Base-by-base conservation (phyloP, 2,329 filamentous ascomycete species). In the Apiospora koreana region DNA sequence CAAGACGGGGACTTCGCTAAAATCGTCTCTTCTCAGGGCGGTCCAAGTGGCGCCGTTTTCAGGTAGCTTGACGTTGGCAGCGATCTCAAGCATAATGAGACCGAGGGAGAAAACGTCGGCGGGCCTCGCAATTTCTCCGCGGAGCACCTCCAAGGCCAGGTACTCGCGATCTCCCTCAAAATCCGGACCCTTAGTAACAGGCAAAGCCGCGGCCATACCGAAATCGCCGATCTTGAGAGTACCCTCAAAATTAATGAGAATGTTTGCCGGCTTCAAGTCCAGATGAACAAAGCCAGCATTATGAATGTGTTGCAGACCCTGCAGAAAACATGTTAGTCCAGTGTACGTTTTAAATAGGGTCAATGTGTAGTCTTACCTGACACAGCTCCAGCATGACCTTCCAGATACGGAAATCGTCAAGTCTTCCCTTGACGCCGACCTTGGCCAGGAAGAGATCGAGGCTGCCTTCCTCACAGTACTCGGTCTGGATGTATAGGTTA, bases 371-470 rank as follows among this genome's bases (percentile, higher is more conserved):
- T 85, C 92, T 83, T 88, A 96, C 94, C 85, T 92, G 84, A 76
- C 91, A 88, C 71, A 97, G 82, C 80, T 99, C 96, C 54, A 97
- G 88, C 76, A 98, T 84, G 70, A 98, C 95, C 84, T 99, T 99
- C 94, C 96, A 99, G 80, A 98, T 98, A 72, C 96, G 90, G 83
- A 99, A 99, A 80, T 98, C 96, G 81, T 99, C 96, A 74, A 99
- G 83, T 75, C 95, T 89, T 65, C 94, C 95, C 79, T 93, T 94
- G 72, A 92, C 87, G 31, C 96, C 96, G 71, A 94, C 90, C 70
- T 92, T 89, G n/a, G 89, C 88, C 41, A 99, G 86, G 79, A 98
- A 99, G 21, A 90, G 87, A 79, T 97, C 93, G 58, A 99, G 84
- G 72, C 94, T 97, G 21, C 96, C 96, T 79, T 97, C 94, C 79